These are phyloP conservation scores for Kurtzmaniella fragi DNA, from an alignment of 805 yeast genomes.

Conservation along the genomic window DNA sequence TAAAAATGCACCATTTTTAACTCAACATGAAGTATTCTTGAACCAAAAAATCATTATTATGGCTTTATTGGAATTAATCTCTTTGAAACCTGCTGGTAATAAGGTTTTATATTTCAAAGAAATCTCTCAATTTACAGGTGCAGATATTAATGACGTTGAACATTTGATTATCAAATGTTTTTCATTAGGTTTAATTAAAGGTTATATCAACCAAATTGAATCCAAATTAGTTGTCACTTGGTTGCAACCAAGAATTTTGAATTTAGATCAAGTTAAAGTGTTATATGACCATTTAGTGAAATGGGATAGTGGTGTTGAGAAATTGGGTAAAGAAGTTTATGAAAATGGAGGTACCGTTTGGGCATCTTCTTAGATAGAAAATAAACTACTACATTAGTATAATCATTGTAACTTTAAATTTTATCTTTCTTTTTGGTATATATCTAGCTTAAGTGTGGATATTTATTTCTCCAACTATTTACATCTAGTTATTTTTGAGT, in stretches of 20 bases:
- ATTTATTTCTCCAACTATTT: neutral
- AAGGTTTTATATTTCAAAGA: slow-evolving; percentile 70
- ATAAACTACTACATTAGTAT: neutral
- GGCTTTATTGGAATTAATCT: slow-evolving; percentile 85
- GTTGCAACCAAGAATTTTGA: slow-evolving; percentile 95
- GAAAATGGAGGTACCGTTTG: slow-evolving; percentile 37
- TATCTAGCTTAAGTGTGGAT: too few relatives aligned
- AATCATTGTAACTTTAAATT: too few relatives aligned
- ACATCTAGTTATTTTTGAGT: slow-evolving; percentile 7
- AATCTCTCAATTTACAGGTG: slow-evolving; percentile 64
- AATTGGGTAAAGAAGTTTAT: slow-evolving; percentile 42
- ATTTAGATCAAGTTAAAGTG: slow-evolving; percentile 66
- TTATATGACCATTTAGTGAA: slow-evolving; percentile 68
- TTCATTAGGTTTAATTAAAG: slow-evolving; percentile 75
- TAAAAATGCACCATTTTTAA: slow-evolving; percentile 48
- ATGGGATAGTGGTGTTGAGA: slow-evolving; percentile 76
- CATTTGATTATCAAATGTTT: slow-evolving; percentile 88
- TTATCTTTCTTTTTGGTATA: too few relatives aligned
- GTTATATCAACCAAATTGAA: slow-evolving; percentile 85
- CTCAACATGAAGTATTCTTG: slow-evolving; percentile 57
- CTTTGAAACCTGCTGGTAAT: slow-evolving; percentile 66
- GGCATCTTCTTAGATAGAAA: slow-evolving; percentile 19
- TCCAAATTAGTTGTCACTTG: slow-evolving; percentile 77
- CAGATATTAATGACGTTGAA: slow-evolving; percentile 74
- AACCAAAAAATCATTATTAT: slow-evolving; percentile 89